Evolutionary conservation across 1,284 basidiomycete genomes (phyloP).

Genomic region (Fomes fomentarius): DNA sequence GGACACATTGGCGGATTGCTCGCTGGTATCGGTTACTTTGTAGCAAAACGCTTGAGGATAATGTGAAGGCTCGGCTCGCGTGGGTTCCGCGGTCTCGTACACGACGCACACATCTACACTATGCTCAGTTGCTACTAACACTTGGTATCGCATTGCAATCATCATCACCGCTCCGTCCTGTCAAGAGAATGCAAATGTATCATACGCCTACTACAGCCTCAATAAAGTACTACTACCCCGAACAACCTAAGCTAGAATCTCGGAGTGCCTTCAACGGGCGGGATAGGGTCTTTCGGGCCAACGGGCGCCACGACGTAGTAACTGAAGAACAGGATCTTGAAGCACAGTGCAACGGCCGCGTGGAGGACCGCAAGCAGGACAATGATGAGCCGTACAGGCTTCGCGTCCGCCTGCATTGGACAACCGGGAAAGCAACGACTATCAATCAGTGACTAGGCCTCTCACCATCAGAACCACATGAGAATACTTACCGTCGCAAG

Average conservation of each 20-base stretch:
- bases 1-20: conserved; percentile 83
- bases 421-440: background rate
- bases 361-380: conserved; percentile 74
- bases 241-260: background rate
- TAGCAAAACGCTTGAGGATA: conserved; percentile 26
- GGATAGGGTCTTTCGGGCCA: conserved; percentile 42
- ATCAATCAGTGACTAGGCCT: too few species aligned
- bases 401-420: conserved; percentile 71
- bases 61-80: too few species aligned
- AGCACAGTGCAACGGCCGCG: conserved; percentile 74
- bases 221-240: conserved; percentile 9
- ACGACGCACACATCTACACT: too few species aligned
- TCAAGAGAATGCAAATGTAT: background rate
- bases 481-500: conserved; percentile 80
- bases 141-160: background rate
- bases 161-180: background rate
- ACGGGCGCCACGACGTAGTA: conserved; percentile 70
- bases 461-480: background rate
- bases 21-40: conserved; percentile 66
- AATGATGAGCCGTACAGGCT: conserved; percentile 80
- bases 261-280: background rate
- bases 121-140: too few species aligned
- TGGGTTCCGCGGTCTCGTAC: too few species aligned
- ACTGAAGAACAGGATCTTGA: conserved; percentile 89
- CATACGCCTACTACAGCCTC: background rate